Percentiles rank a stretch among this genome's conserved stretches.
These are phyloP conservation scores for Phytopythium chamaehyphon DNA, from an alignment of 352 stramenopile genomes.

Conservation along the genomic window DNA sequence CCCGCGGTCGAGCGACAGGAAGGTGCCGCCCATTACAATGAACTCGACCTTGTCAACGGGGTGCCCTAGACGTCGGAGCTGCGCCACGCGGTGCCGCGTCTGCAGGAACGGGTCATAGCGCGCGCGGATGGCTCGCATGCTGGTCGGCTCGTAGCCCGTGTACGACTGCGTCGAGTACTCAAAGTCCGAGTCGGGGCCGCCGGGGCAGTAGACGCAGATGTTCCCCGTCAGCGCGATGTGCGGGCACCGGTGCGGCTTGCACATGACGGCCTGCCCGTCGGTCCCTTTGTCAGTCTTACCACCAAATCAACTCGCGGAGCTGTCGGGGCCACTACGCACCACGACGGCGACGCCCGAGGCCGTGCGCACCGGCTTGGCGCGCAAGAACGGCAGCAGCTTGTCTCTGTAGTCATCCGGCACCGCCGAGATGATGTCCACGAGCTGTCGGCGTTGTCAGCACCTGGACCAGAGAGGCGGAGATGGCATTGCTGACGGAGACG, in stretches of 20 bases:
- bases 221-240: constrained; percentile 97
- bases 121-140: constrained; percentile 94
- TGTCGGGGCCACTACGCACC: constrained; percentile 16
- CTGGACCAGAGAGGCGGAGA: not conserved
- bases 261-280: constrained; percentile 89
- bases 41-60: constrained; percentile 97
- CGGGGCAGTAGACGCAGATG: constrained; percentile 96
- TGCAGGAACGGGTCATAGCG: constrained; percentile 95
- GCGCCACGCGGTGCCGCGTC: constrained; percentile 90
- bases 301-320: not conserved
- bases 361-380: constrained; percentile 94
- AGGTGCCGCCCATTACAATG: constrained; percentile 98
- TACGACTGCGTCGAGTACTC: constrained; percentile 97
- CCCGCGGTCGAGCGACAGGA: constrained; percentile 90
- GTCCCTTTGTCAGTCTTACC: too few species aligned
- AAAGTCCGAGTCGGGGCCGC: constrained; percentile 96
- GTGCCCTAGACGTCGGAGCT: constrained; percentile 87
- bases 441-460: constrained; percentile 12
- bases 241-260: constrained; percentile 96
- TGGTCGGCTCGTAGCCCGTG: constrained; percentile 97
- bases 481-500: too few species aligned
- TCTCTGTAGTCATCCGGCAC: constrained; percentile 91
- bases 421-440: constrained; percentile 95
- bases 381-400: constrained; percentile 90
- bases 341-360: constrained; percentile 95